A percentile compares a stretch with the other conserved stretches of the same genome.
Conservation (phyloP, 805 yeast species). For the Hanseniaspora taiwanica region DNA sequence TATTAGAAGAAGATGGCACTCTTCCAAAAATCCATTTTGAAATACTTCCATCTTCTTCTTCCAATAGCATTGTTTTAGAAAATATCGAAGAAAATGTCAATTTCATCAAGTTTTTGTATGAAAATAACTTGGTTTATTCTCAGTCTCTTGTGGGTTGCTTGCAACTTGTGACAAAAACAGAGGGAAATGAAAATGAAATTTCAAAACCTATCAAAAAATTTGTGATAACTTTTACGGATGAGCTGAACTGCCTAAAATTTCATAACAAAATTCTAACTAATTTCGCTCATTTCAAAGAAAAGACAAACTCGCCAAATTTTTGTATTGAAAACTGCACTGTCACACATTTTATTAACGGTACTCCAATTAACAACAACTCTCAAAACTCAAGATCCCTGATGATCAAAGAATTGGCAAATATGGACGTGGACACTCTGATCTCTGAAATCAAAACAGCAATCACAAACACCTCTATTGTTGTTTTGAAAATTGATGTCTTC, state of each 20-base stretch:
- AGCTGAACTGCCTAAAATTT: not conserved
- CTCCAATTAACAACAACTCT: not conserved
- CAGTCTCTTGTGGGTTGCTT: too few relatives aligned
- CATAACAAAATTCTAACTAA: not conserved
- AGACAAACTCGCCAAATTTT: not conserved
- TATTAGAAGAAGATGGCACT: too few relatives aligned
- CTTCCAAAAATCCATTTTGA: too few relatives aligned
- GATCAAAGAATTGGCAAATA: not conserved
- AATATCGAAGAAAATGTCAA: too few relatives aligned
- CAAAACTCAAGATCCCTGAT: not conserved
- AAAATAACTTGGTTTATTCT: too few relatives aligned
- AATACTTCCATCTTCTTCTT: too few relatives aligned
- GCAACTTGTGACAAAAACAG: too few relatives aligned
- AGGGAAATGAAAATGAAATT: not conserved
- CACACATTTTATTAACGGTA: not conserved
- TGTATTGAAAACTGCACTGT: not conserved
- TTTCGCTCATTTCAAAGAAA: not conserved
- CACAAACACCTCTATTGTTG: not conserved
- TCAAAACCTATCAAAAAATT: not conserved
- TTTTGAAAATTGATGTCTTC: not conserved
- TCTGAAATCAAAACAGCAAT: not conserved
- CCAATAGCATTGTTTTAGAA: too few relatives aligned
- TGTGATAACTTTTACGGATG: not conserved
- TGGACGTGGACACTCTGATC: not conserved
- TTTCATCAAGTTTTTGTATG: too few relatives aligned